Percentiles rank a stretch among this genome's conserved stretches.
Evolutionary conservation across 2,329 filamentous ascomycete species (phyloP).

Genomic region (Graphiopsis chlorocephala): DNA sequence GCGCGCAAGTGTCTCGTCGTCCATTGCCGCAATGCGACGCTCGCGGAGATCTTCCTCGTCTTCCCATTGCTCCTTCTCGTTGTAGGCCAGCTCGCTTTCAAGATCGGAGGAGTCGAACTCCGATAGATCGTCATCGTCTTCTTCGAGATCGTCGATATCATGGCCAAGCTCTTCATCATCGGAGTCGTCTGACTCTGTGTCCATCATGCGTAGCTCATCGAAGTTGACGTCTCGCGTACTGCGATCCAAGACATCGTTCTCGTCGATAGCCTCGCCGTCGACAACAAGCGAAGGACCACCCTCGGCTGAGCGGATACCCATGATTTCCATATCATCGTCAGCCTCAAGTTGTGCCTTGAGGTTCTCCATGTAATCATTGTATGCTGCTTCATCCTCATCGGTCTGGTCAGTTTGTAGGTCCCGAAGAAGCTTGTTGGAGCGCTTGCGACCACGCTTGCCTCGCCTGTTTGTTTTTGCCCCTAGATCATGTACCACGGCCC

Average conservation of each 20-base stretch:
- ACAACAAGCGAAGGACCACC: conserved; percentile 29
- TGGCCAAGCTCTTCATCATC: conserved; percentile 20
- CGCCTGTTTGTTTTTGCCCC: conserved; percentile 17
- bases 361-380: conserved; percentile 68
- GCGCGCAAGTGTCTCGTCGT: conserved; percentile 62
- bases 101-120: conserved; percentile 37
- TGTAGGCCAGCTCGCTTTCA: conserved; percentile 33
- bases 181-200: conserved; percentile 34
- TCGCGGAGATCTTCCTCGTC: conserved; percentile 43
- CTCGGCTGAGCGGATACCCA: conserved; percentile 5
- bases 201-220: conserved; percentile 20
- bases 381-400: conserved; percentile 40
- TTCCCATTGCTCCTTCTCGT: conserved; percentile 36
- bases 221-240: conserved; percentile 20
- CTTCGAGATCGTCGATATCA: conserved; percentile 30
- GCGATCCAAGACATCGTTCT: conserved; percentile 30
- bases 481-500: not conserved
- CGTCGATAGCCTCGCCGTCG: conserved; percentile 29
- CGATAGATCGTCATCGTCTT: conserved; percentile 36
- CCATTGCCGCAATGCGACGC: conserved; percentile 40
- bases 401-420: conserved; percentile 50
- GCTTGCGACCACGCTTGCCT: conserved; percentile 34
- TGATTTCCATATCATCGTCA: conserved; percentile 21
- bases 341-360: conserved; percentile 43
- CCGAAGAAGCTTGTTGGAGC: conserved; percentile 31